Evolutionary conservation across 148 eudicot genomes (phyloP).

Genomic region (Simmondsia chinensis): DNA sequence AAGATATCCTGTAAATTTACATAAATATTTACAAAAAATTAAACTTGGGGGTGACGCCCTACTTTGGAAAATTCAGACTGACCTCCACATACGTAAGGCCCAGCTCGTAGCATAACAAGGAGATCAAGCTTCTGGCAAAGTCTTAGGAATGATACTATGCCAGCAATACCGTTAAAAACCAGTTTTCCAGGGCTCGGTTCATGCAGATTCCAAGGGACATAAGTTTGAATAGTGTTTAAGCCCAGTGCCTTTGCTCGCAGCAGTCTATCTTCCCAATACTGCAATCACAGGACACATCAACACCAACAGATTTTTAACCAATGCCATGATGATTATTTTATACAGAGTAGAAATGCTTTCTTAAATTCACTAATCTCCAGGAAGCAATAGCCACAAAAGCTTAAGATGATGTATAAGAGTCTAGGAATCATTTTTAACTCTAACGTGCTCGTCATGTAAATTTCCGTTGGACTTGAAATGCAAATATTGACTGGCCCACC

Average conservation of each 20-base stretch:
- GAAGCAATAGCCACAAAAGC: neutral
- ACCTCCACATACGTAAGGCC: constrained; percentile 98
- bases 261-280: constrained; percentile 98
- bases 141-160: constrained; percentile 55
- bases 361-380: no score
- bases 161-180: constrained; percentile 74
- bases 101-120: constrained; percentile 90
- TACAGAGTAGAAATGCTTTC: neutral
- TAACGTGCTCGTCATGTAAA: no score
- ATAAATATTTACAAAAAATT: no score
- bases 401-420: no score
- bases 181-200: constrained; percentile 68
- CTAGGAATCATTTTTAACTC: no score
- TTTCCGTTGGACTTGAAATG: no score
- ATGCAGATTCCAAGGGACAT: constrained; percentile 96
- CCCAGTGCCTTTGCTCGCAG: constrained; percentile 90
- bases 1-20: neutral
- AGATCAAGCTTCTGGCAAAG: constrained; percentile 79
- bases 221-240: constrained; percentile 86
- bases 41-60: no score
- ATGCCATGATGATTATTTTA: neutral
- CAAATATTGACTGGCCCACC: no score
- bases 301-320: neutral
- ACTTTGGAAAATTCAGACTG: constrained; percentile 8
- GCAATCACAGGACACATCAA: constrained; percentile 8